Conservation (phyloP, 2,329 filamentous ascomycete species). For the Trichoderma gracile region DNA sequence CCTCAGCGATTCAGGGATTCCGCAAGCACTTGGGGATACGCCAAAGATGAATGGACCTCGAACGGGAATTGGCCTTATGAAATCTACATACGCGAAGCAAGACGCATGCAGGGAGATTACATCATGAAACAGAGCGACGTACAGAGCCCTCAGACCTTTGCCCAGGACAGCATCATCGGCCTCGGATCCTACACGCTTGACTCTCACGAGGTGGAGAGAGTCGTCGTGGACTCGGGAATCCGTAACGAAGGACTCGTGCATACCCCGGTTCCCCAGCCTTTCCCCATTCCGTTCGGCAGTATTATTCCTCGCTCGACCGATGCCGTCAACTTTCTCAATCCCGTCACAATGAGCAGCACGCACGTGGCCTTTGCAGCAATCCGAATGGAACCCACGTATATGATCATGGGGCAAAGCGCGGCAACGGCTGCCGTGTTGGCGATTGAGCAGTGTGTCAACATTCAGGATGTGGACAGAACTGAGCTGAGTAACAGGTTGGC, state of each 20-base stretch:
- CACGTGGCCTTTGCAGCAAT: constrained; percentile 27
- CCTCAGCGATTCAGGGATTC: constrained; percentile 14
- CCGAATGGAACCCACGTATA: constrained; percentile 28
- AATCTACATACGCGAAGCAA: constrained; percentile 35
- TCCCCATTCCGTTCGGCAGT: constrained; percentile 19
- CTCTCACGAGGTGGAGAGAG: constrained; percentile 31
- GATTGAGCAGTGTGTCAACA: constrained; percentile 22
- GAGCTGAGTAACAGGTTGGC: constrained; percentile 1
- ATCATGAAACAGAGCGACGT: constrained; percentile 33
- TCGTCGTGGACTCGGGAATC: constrained; percentile 29
- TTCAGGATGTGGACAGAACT: constrained; percentile 23
- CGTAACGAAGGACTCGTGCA: constrained; percentile 32
- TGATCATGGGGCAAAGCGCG: constrained; percentile 27
- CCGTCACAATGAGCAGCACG: constrained; percentile 25
- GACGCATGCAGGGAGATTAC: constrained; percentile 33
- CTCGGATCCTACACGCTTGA: constrained; percentile 33
- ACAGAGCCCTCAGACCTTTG: constrained; percentile 17
- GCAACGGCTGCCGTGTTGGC: constrained; percentile 25
- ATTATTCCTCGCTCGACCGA: constrained; percentile 21
- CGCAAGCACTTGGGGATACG: constrained; percentile 30
- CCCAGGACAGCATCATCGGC: constrained; percentile 28
- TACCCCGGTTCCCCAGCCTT: constrained; percentile 12
- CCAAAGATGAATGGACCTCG: constrained; percentile 33
- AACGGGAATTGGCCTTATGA: constrained; percentile 34
- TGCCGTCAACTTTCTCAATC: constrained; percentile 26